Conservation (phyloP, 1,139 yeast genomes). For the Waltiozyma sp. region DNA sequence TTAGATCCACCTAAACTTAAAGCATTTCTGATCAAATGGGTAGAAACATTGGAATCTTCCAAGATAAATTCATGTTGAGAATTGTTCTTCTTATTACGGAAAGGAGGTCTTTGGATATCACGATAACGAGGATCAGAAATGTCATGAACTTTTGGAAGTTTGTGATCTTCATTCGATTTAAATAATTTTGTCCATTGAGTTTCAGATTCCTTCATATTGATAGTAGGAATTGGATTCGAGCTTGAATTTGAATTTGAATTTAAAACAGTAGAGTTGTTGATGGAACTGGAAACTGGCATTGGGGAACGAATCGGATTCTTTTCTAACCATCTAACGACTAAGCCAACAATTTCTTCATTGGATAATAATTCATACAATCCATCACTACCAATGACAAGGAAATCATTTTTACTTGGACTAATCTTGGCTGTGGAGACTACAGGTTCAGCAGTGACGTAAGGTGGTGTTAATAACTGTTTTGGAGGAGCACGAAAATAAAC, state of each 20-base stretch:
- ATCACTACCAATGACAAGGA: slow-evolving; percentile 87
- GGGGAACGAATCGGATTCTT: slow-evolving; percentile 28
- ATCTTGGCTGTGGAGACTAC: slow-evolving; percentile 78
- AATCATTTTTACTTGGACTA: slow-evolving; percentile 63
- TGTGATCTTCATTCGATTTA: slow-evolving; percentile 28
- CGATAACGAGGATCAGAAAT: slow-evolving; percentile 46
- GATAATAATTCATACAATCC: slow-evolving; percentile 88
- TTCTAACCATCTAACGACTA: slow-evolving; percentile 93
- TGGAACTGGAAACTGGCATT: background rate
- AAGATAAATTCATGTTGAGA: slow-evolving; percentile 37
- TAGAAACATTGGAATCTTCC: slow-evolving; percentile 82
- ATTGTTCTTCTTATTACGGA: slow-evolving; percentile 29
- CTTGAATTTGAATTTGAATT: background rate
- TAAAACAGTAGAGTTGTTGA: background rate
- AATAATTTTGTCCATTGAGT: slow-evolving; percentile 13
- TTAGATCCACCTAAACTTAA: slow-evolving; percentile 78
- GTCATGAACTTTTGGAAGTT: slow-evolving; percentile 53
- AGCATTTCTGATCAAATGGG: slow-evolving; percentile 90
- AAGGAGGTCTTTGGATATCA: slow-evolving; percentile 45
- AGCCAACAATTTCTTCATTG: slow-evolving; percentile 84
- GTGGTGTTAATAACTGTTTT: slow-evolving; percentile 73
- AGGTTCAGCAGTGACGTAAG: slow-evolving; percentile 96
- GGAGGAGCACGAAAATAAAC: slow-evolving; percentile 83
- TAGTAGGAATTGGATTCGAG: background rate
- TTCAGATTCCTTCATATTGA: slow-evolving; percentile 30